Evolutionary conservation across 768 basidiomycete genomes (phyloP).

Genomic region (Agrocybe praecox): DNA sequence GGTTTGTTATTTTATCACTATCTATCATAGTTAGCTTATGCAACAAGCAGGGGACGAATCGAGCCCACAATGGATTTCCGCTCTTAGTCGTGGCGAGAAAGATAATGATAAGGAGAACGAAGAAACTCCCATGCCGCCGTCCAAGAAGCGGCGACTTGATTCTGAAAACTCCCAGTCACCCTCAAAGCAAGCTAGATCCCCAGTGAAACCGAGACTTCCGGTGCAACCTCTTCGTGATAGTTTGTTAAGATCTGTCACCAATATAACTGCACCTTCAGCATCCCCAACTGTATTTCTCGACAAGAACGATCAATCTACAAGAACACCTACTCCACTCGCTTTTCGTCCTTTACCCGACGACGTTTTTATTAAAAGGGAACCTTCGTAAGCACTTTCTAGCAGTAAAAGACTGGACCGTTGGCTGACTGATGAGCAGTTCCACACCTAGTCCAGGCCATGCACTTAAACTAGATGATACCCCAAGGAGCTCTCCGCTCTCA

Average conservation of each 20-base stretch:
- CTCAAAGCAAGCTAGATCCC: not conserved
- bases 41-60: not conserved
- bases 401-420: not conserved
- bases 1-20: not conserved
- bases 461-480: not conserved
- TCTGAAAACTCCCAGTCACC: not conserved
- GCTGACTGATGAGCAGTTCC: conserved; percentile 8
- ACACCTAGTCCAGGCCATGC: conserved; percentile 3
- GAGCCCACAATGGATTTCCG: not conserved
- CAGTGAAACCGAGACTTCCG: conserved; percentile 3
- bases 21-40: not conserved
- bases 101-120: conserved; percentile 29
- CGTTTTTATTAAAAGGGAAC: conserved; percentile 17
- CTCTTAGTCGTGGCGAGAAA: not conserved
- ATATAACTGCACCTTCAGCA: conserved; percentile 18
- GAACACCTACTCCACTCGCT: conserved; percentile 23
- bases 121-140: conserved; percentile 11
- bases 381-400: conserved; percentile 11
- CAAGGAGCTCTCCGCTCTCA: conserved; percentile 5
- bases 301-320: not conserved
- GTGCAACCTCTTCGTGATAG: conserved; percentile 10
- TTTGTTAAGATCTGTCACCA: conserved; percentile 16
- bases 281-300: conserved; percentile 23
- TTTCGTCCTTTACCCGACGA: conserved; percentile 20
- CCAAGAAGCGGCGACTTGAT: conserved; percentile 11